phyloP scores from a whole-genome alignment of 768 basidiomycete species.

The Lentinula sp. region DNA sequence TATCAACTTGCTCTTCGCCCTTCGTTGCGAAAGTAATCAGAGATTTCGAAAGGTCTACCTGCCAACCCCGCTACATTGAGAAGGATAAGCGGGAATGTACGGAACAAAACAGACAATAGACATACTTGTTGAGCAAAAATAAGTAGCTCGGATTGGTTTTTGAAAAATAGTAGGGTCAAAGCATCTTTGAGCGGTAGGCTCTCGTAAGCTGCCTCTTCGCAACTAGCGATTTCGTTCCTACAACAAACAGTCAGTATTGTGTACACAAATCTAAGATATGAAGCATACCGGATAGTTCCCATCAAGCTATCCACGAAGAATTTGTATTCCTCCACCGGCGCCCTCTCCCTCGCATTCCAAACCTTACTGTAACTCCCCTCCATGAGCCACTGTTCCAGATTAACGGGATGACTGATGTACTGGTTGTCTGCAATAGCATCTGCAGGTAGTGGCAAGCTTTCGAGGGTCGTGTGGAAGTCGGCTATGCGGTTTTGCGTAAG shows the following conservation, averaged over 20 bases:
- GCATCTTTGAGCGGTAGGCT: conserved; percentile 89
- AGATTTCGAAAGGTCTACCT: conserved; percentile 64
- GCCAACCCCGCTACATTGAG: conserved; percentile 67
- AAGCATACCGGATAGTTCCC: conserved; percentile 81
- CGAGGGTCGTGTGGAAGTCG: conserved; percentile 94
- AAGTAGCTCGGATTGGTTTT: conserved; percentile 70
- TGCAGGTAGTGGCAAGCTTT: conserved; percentile 73
- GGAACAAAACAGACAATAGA: conserved; percentile 12
- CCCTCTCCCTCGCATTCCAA: conserved; percentile 90
- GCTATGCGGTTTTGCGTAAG: conserved; percentile 95
- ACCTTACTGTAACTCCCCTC: conserved; percentile 98
- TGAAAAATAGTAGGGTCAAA: conserved; percentile 87
- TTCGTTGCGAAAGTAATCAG: conserved; percentile 78
- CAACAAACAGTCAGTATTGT: neutral
- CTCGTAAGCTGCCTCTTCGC: conserved; percentile 91
- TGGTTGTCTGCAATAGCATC: conserved; percentile 64
- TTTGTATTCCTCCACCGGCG: conserved; percentile 91
- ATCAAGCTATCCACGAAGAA: conserved; percentile 91
- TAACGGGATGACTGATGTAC: conserved; percentile 79
- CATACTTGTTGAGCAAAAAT: conserved; percentile 75
- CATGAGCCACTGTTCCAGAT: conserved; percentile 97
- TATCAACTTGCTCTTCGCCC: conserved; percentile 76
- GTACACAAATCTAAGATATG: neutral
- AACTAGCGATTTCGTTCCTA: conserved; percentile 96
- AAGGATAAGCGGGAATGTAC: conserved; percentile 5